Evolutionary conservation across 2,329 filamentous ascomycete genomes (phyloP), one percentile per base, ranked within the genome.

Genomic region (Diaporthe citri): DNA sequence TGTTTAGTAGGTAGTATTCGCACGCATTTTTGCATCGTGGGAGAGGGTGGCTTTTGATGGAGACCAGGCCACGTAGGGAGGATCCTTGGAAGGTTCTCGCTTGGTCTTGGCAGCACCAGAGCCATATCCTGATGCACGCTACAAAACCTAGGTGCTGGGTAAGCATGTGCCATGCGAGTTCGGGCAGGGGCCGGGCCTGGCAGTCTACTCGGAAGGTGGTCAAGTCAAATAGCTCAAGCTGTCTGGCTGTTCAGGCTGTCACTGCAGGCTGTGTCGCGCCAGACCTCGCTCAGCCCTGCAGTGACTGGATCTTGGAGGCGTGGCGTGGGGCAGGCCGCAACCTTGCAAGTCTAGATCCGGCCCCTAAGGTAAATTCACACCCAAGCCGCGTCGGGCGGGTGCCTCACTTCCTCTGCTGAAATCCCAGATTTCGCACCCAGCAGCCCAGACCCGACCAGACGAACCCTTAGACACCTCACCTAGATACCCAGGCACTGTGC

Each of bases 221-320:
- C 15, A 28, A 31, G 59, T 12, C 15, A 28, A 31, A 62, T 43
- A 46, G 20, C 9, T n/a, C 36, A 20, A 46, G 9, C 25, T 46
- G 36, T 39, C 25, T 8, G 20, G 59, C 59, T 39, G 46, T n/a
- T 17, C 39, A 46, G 51, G 67, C 39, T 41, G 36, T 64, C 60
- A 46, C 10, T 46, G 59, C 39, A n/a, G 59, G 59, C 59, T 43
- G 57, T 31, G 66, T 71, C 34, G 48, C 51, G 20, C 46, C 67
- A 59, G 67, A n/a, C 67, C 41, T 59, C n/a, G 17, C 70, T 72
- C 70, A 72, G 56, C 56, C 70, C 59, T 52, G 70, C n/a, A 64
- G 34, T 20, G 57, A 59, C 70, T 72, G 41, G 41, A 72, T 28
- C 46, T 57, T 71, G 31, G 64, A 67, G 64, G 51, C 34, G 25